Conservation (phyloP, 73 alveolate genomes). For the Tetrahymena thermophila region DNA sequence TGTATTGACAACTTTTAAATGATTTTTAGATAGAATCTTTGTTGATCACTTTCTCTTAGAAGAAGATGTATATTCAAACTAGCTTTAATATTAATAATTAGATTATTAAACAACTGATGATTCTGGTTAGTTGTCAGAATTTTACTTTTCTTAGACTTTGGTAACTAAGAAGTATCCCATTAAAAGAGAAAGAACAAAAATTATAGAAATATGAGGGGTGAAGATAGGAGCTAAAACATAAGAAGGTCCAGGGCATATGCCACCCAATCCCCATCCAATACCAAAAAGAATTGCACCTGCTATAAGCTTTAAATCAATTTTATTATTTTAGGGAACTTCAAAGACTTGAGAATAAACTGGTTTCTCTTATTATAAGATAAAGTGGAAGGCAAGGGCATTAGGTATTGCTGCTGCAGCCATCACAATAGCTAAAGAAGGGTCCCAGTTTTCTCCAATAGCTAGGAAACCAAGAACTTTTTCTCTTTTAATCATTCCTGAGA, state of each 20-base stretch:
- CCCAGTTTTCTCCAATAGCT: conserved; percentile 79
- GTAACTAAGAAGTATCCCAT: conserved; percentile 18
- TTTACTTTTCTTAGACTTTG: neutral
- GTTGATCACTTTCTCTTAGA: neutral
- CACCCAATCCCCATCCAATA: conserved; percentile 95
- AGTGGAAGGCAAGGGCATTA: conserved; percentile 76
- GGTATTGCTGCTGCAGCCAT: conserved; percentile 81
- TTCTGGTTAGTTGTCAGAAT: neutral
- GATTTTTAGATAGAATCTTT: neutral
- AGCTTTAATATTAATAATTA: neutral
- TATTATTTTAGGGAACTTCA: conserved; percentile 60
- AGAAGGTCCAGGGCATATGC: conserved; percentile 98
- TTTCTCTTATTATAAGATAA: conserved; percentile 45
- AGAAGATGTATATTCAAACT: neutral
- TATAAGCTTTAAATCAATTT: conserved; percentile 68
- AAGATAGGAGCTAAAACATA: conserved; percentile 45
- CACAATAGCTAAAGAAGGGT: conserved; percentile 83
- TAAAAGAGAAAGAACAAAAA: conserved; percentile 14
- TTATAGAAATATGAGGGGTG: conserved; percentile 7
- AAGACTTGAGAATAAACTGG: conserved; percentile 55
- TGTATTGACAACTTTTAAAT: neutral
- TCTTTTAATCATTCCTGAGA: conserved; percentile 92
- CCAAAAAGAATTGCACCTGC: conserved; percentile 95
- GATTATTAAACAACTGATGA: neutral
- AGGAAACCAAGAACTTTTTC: conserved; percentile 77